phyloP scores from a whole-genome alignment of 2,329 filamentous ascomycete genomes.

The Fusarium sp. region DNA sequence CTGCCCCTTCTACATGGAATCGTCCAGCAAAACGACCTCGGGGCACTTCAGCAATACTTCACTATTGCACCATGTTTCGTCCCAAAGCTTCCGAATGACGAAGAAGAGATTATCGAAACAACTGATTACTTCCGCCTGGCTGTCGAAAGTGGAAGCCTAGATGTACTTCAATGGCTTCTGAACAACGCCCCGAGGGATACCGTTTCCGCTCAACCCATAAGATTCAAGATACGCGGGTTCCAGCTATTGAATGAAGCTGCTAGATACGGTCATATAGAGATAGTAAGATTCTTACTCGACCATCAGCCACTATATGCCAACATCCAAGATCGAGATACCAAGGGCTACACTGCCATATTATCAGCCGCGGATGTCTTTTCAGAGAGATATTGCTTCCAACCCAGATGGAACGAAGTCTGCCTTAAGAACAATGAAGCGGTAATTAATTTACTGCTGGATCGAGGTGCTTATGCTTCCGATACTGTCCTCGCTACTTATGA shows the following conservation, averaged over 20 bases:
- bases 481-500: neutral
- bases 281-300: neutral
- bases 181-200: neutral
- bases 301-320: conserved; percentile 1
- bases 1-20: neutral
- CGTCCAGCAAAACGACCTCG: neutral
- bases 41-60: neutral
- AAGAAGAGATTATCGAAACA: neutral
- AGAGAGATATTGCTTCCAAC: neutral
- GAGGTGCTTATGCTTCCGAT: neutral
- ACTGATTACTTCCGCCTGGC: neutral
- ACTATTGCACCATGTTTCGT: neutral
- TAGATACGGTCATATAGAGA: neutral
- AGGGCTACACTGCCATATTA: neutral
- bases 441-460: neutral
- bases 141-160: neutral
- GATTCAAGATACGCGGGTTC: neutral
- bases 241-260: conserved; percentile 1
- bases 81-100: neutral
- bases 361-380: neutral
- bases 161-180: neutral
- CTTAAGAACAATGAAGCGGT: neutral
- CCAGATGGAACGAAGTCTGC: neutral
- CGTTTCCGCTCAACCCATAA: neutral
- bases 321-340: neutral